phyloP scores from a whole-genome alignment of 2,329 filamentous ascomycete genomes.

The Didymella sp. region DNA sequence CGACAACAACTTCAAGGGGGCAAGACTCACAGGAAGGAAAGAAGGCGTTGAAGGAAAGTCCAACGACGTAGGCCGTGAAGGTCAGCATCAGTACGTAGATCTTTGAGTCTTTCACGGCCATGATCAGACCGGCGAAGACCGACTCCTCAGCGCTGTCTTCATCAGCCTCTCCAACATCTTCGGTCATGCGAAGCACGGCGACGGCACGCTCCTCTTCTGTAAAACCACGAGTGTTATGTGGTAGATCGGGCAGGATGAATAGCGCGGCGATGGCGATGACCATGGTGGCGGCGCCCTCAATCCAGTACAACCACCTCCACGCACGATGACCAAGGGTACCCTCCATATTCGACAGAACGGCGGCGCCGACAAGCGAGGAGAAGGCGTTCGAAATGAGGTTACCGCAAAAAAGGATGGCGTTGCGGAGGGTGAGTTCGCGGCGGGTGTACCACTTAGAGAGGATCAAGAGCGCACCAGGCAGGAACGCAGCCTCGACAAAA shows the following conservation, averaged over 20 bases:
- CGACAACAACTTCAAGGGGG: too few species aligned
- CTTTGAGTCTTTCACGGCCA: conserved; percentile 67
- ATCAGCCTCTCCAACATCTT: conserved; percentile 60
- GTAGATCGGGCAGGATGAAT: conserved; percentile 45
- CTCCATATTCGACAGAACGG: conserved; percentile 50
- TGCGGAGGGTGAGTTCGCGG: conserved; percentile 52
- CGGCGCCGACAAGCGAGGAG: conserved; percentile 54
- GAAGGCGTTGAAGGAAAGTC: conserved; percentile 50
- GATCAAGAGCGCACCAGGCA: conserved; percentile 68
- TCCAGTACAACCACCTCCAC: conserved; percentile 54
- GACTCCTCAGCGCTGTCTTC: conserved; percentile 54
- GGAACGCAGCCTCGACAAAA: conserved; percentile 56
- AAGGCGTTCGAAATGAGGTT: conserved; percentile 55
- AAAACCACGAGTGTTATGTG: conserved; percentile 55
- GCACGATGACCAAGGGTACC: conserved; percentile 45
- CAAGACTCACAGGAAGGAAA: too few species aligned
- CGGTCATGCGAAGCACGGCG: conserved; percentile 49
- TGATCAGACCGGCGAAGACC: conserved; percentile 61
- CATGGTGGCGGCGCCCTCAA: conserved; percentile 47
- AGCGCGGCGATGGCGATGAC: conserved; percentile 40
- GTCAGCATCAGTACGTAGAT: conserved; percentile 70
- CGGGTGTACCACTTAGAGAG: conserved; percentile 73
- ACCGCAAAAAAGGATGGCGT: conserved; percentile 53
- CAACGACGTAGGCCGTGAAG: conserved; percentile 67
- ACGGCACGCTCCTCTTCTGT: conserved; percentile 56